phyloP scores from a whole-genome alignment of 2,329 filamentous ascomycete genomes.

The Phialophora chinensis region DNA sequence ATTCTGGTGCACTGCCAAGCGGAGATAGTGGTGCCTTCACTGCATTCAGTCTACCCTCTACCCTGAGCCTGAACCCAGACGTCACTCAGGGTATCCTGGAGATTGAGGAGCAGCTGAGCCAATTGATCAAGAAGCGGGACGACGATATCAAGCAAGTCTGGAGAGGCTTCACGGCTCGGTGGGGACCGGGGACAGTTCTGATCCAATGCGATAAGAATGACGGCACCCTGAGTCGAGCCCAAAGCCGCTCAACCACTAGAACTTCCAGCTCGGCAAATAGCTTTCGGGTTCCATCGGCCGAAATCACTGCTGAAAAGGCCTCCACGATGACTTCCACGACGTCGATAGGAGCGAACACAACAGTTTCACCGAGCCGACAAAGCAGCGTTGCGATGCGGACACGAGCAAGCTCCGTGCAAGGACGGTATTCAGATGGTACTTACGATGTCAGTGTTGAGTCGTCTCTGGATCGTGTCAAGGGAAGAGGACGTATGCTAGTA shows the following conservation, averaged over 20 bases:
- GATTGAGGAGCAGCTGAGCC: conserved; percentile 29
- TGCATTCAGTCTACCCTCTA: conserved; percentile 1
- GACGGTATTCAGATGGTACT: conserved; percentile 31
- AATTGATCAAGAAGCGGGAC: conserved; percentile 30
- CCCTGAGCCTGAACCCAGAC: conserved; percentile 9
- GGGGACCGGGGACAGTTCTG: conserved; percentile 36
- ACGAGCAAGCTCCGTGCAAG: conserved; percentile 14
- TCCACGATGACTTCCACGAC: conserved; percentile 15
- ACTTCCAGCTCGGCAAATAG: conserved; percentile 4
- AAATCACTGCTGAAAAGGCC: conserved; percentile 3
- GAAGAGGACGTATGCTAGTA: conserved; percentile 31
- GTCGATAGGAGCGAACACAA: conserved; percentile 8
- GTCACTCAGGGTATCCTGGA: conserved; percentile 22
- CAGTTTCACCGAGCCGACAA: conserved; percentile 10
- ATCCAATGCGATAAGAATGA: conserved; percentile 27
- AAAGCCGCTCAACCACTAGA: not conserved
- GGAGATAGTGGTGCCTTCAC: conserved; percentile 4
- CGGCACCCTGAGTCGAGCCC: not conserved
- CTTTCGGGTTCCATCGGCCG: not conserved
- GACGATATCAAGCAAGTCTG: conserved; percentile 32
- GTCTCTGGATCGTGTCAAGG: conserved; percentile 26
- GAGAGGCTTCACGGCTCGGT: conserved; percentile 36
- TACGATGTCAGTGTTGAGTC: conserved; percentile 16
- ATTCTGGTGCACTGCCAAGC: not conserved
- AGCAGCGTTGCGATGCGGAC: conserved; percentile 3